phyloP scores from a whole-genome alignment of 306 rosid species.

The Amphicarpaea edgeworthii region DNA sequence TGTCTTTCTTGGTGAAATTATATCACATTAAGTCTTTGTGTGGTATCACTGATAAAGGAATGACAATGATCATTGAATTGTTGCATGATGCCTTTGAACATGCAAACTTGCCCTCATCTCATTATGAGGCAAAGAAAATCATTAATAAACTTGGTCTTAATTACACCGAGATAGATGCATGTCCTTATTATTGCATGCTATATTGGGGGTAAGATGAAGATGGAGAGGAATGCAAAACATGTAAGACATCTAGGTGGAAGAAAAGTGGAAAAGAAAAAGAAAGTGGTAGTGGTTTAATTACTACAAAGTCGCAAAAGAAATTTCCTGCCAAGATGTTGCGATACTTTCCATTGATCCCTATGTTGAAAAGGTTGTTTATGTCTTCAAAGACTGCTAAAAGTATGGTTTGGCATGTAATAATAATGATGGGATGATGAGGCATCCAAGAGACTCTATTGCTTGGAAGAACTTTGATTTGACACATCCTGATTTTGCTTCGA shows the following conservation, averaged over 20 bases:
- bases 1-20: neutral
- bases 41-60: neutral
- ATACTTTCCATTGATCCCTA: neutral
- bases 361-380: neutral
- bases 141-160: neutral
- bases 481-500: neutral
- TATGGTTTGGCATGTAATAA: neutral
- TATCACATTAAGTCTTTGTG: constrained; percentile 9
- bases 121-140: neutral
- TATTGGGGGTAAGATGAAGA: neutral
- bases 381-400: neutral
- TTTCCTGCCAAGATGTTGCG: neutral
- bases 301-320: neutral
- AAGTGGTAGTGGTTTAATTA: too few relatives aligned
- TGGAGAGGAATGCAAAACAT: neutral
- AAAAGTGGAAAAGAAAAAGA: neutral
- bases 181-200: constrained; percentile 2
- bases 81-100: constrained; percentile 4
- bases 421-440: neutral
- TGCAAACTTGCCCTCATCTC: neutral
- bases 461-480: neutral
- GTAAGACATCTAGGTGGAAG: neutral
- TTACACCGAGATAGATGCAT: neutral
- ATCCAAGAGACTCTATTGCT: neutral
- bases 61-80: neutral